Evolutionary conservation across 805 yeast genomes (phyloP).

Genomic region (Phaffomyces antillensis): DNA sequence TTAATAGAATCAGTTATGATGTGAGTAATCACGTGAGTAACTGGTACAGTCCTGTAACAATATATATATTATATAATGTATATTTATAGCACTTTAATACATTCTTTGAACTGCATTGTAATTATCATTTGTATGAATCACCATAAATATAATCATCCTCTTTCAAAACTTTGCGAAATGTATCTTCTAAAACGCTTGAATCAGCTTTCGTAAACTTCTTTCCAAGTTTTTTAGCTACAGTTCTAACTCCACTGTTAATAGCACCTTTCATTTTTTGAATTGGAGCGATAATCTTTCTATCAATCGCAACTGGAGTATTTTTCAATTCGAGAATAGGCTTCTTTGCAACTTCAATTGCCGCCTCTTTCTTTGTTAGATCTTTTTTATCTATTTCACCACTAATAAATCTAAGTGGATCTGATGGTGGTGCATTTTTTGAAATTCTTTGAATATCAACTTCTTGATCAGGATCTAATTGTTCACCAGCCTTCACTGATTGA

Average conservation of each 20-base stretch:
- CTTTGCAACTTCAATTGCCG: not conserved
- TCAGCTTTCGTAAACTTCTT: not conserved
- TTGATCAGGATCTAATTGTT: conserved; percentile 1
- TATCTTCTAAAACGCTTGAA: not conserved
- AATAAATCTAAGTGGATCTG: conserved; percentile 9
- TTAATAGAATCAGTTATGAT: too few relatives aligned
- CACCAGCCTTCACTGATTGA: not conserved
- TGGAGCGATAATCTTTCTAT: conserved; percentile 1
- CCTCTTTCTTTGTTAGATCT: conserved; percentile 4
- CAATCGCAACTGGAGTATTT: conserved; percentile 4
- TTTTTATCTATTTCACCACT: conserved; percentile 1
- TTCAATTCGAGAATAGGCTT: conserved; percentile 1
- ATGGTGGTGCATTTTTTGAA: conserved; percentile 18
- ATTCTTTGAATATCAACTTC: conserved; percentile 6
- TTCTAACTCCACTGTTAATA: not conserved
- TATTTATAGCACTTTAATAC: too few relatives aligned
- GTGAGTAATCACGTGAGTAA: too few relatives aligned
- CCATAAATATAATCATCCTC: too few relatives aligned
- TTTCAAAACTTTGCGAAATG: not conserved
- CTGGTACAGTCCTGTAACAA: too few relatives aligned
- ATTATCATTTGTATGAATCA: too few relatives aligned
- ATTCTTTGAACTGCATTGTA: too few relatives aligned
- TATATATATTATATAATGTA: too few relatives aligned
- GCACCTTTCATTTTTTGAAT: conserved; percentile 3
- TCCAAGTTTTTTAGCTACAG: not conserved